Conservation (phyloP, 192 early-diverging fungal species). For the Kappamyces sp. region DNA sequence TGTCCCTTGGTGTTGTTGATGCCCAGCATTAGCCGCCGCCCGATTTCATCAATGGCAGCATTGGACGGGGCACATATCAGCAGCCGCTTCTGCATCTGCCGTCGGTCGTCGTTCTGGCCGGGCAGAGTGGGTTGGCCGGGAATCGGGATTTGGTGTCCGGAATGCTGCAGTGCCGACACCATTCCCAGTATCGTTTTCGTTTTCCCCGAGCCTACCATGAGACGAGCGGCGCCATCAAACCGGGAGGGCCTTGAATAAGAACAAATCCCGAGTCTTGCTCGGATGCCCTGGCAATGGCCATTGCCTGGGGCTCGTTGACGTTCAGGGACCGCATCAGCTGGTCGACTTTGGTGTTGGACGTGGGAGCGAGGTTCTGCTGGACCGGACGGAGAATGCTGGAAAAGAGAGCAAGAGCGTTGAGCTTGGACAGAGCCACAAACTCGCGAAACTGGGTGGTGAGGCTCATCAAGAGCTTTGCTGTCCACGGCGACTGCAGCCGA, state of each 20-base stretch:
- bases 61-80: slow-evolving; percentile 94
- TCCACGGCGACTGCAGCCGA: slow-evolving; percentile 30
- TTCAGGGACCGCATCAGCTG: slow-evolving; percentile 46
- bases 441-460: slow-evolving; percentile 77
- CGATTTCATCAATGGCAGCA: slow-evolving; percentile 94
- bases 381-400: slow-evolving; percentile 59
- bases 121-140: slow-evolving; percentile 3
- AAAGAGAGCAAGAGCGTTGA: slow-evolving; percentile 56
- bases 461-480: slow-evolving; percentile 40
- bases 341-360: slow-evolving; percentile 30
- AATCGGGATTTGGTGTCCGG: slow-evolving; percentile 21
- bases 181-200: slow-evolving; percentile 88
- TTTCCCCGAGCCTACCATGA: slow-evolving; percentile 57
- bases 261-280: slow-evolving; percentile 67
- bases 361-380: slow-evolving; percentile 16
- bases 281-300: slow-evolving; percentile 67
- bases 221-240: no score
- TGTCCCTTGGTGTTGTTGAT: slow-evolving; percentile 54
- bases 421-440: slow-evolving; percentile 65
- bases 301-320: slow-evolving; percentile 92
- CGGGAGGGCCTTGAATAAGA: slow-evolving; percentile 73
- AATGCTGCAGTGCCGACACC: slow-evolving; percentile 54
- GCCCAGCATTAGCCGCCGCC: slow-evolving; percentile 73
- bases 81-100: slow-evolving; percentile 50
- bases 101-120: slow-evolving; percentile 8